Percentiles rank a stretch among this genome's conserved stretches.
These are phyloP conservation scores for Raphanus hybrid DNA, from an alignment of 441 rosid species.

Conservation along the genomic window DNA sequence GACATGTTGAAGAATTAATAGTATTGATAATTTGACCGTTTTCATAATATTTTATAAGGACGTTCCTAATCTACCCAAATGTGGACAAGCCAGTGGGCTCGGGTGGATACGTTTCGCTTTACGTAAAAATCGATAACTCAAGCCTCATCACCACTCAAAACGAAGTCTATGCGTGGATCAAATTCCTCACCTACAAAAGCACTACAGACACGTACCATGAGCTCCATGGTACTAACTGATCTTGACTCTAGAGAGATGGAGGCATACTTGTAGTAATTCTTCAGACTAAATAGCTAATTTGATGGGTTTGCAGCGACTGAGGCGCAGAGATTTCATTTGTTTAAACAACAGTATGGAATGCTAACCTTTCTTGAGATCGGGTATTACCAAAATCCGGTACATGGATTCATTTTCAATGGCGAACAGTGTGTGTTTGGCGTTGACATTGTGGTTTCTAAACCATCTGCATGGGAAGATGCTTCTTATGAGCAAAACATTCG, in stretches of 20 bases:
- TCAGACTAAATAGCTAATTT: neutral
- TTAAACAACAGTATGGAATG: slow-evolving; percentile 25
- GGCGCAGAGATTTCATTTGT: slow-evolving; percentile 32
- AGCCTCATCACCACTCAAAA: slow-evolving; percentile 3
- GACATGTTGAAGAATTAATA: too few species aligned
- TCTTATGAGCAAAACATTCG: slow-evolving; percentile 21
- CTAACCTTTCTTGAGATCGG: slow-evolving; percentile 7
- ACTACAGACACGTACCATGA: slow-evolving; percentile 1
- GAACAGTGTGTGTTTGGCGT: slow-evolving; percentile 32
- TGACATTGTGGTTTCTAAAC: slow-evolving; percentile 22
- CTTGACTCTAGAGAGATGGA: neutral
- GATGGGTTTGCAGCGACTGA: slow-evolving; percentile 17
- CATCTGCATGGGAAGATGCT: slow-evolving; percentile 16
- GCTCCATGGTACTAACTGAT: slow-evolving; percentile 13
- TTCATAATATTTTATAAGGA: slow-evolving; percentile 9
- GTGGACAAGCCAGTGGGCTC: slow-evolving; percentile 1
- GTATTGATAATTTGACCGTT: neutral
- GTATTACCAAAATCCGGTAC: neutral
- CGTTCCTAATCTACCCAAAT: slow-evolving; percentile 19
- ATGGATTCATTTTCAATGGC: slow-evolving; percentile 29
- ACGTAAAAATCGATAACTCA: slow-evolving; percentile 28
- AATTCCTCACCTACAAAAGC: slow-evolving; percentile 11
- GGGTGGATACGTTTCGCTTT: slow-evolving; percentile 19
- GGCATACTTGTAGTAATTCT: too few species aligned
- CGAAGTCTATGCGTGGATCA: slow-evolving; percentile 27